Evolutionary conservation across 2,329 filamentous ascomycete species (phyloP).

Genomic region (Talaromyces sp.): DNA sequence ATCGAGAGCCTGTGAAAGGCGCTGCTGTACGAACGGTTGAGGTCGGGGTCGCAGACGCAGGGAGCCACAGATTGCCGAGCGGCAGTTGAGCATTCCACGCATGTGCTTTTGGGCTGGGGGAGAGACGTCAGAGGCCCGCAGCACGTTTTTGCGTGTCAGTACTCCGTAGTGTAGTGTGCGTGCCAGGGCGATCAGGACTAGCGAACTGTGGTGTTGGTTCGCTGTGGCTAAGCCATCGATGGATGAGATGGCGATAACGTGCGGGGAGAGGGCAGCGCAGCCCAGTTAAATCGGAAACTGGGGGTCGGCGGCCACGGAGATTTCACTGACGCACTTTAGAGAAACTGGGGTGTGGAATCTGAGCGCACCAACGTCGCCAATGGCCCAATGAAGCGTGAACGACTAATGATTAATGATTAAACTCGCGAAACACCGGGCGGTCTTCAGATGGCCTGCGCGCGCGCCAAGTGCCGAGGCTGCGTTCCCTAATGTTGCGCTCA

Average conservation of each 20-base stretch:
- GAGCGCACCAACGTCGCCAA: not conserved
- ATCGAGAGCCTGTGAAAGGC: constrained; percentile 3
- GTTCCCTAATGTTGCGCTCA: not conserved
- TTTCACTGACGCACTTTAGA: not conserved
- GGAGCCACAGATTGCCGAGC: constrained; percentile 28
- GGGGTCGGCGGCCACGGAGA: not conserved
- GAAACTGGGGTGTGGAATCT: not conserved
- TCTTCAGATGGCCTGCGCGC: not conserved
- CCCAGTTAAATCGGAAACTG: not conserved
- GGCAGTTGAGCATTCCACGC: constrained; percentile 27
- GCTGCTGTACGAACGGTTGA: constrained; percentile 11
- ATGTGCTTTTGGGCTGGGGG: constrained; percentile 23
- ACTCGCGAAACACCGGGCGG: not conserved
- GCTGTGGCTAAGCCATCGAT: not conserved
- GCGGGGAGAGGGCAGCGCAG: not conserved
- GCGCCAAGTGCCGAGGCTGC: not conserved
- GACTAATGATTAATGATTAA: not conserved
- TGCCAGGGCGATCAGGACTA: not conserved
- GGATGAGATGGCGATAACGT: not conserved
- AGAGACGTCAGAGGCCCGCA: not conserved
- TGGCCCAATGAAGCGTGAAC: not conserved
- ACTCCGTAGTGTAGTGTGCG: not conserved
- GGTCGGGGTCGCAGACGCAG: constrained; percentile 13
- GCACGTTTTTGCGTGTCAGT: not conserved
- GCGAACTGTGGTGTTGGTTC: not conserved